Conservation (phyloP, 495 filamentous ascomycete species). For the Astrocystis sublimbata region DNA sequence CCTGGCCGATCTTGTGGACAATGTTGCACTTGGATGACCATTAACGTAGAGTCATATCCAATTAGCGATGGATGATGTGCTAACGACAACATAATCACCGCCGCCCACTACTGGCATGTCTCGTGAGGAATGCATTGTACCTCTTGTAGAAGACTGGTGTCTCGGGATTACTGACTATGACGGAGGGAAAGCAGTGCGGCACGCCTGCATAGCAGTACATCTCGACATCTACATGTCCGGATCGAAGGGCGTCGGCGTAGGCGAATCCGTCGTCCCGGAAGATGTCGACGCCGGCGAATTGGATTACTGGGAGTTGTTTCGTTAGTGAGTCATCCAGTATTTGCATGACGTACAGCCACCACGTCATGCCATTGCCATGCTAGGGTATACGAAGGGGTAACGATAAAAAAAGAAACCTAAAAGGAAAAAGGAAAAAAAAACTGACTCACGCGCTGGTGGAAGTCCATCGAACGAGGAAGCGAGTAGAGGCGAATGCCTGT, state of each 20-base stretch:
- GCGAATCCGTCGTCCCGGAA: slow-evolving; percentile 31
- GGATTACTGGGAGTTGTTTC: slow-evolving; percentile 23
- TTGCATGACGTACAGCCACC: no score
- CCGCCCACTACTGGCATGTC: slow-evolving; percentile 11
- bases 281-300: slow-evolving; percentile 28
- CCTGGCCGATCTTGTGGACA: no score
- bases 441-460: slow-evolving; percentile 29
- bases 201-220: slow-evolving; percentile 26
- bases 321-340: no score
- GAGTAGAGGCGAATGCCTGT: slow-evolving; percentile 27
- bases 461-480: slow-evolving; percentile 20
- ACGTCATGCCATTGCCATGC: no score
- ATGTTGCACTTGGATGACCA: no score
- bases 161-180: slow-evolving; percentile 17
- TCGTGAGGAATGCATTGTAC: slow-evolving; percentile 24
- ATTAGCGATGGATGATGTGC: no score
- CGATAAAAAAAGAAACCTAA: no score
- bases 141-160: slow-evolving; percentile 25
- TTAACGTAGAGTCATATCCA: no score
- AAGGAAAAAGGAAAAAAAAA: neutral
- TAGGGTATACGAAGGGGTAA: neutral
- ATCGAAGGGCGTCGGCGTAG: slow-evolving; percentile 29
- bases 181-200: slow-evolving; percentile 30
- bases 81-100: neutral
- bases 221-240: slow-evolving; percentile 21